Percentiles rank a stretch among this genome's conserved stretches.
phyloP scores from a whole-genome alignment of 129 eudicot genomes.

The Apium graveolens region DNA sequence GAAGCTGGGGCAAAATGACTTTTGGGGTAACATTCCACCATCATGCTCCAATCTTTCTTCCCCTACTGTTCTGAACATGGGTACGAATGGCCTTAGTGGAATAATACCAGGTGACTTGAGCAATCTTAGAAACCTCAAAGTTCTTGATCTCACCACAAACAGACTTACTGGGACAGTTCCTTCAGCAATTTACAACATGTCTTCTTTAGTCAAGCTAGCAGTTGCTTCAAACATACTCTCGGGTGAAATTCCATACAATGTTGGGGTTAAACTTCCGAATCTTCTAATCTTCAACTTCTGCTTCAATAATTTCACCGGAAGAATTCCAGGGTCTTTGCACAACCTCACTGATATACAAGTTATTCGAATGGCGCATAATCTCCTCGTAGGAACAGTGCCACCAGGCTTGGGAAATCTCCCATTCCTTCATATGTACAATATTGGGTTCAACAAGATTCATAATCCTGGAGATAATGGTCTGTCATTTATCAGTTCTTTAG shows the following conservation, averaged over 20 bases:
- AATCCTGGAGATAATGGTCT: constrained; percentile 34
- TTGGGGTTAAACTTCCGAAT: constrained; percentile 49
- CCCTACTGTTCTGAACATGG: constrained; percentile 32
- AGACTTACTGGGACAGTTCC: constrained; percentile 53
- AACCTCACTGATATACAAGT: constrained; percentile 51
- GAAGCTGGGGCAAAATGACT: constrained; percentile 44
- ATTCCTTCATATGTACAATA: constrained; percentile 47
- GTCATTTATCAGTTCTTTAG: constrained; percentile 36
- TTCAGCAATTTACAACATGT: constrained; percentile 61
- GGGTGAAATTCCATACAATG: constrained; percentile 51
- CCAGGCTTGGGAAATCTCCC: constrained; percentile 65
- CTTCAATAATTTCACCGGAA: constrained; percentile 64
- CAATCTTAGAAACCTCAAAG: constrained; percentile 33
- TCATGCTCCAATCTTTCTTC: constrained; percentile 51
- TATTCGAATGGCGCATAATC: constrained; percentile 49
- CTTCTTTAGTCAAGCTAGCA: constrained; percentile 45
- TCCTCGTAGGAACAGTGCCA: constrained; percentile 51
- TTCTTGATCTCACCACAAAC: constrained; percentile 62
- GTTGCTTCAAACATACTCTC: constrained; percentile 48
- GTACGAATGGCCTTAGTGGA: constrained; percentile 46
- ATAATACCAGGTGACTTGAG: constrained; percentile 38
- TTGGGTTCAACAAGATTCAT: constrained; percentile 45
- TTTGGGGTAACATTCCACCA: constrained; percentile 51
- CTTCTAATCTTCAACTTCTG: constrained; percentile 53
- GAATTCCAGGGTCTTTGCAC: constrained; percentile 61